Conservation (phyloP, 176 grass and related monocot genomes). For the Dactylis glomerata region DNA sequence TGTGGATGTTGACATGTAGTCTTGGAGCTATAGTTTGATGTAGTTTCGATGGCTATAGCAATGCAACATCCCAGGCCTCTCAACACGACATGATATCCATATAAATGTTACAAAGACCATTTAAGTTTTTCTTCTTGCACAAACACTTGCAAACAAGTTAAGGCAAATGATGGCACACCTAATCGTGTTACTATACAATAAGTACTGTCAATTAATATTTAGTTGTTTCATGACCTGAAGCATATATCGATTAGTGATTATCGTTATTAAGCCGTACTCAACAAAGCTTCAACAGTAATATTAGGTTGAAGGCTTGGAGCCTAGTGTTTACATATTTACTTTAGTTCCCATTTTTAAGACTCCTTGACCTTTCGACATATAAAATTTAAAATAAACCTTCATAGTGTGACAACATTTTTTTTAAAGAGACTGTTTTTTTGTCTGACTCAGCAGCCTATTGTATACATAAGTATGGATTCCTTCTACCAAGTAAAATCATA, state of each 20-base stretch:
- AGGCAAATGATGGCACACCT: no score
- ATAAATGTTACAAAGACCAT: no score
- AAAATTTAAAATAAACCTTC: not conserved
- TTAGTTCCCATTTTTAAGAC: not conserved
- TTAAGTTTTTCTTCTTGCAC: no score
- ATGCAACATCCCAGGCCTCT: no score
- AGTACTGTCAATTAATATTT: not conserved
- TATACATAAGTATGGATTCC: not conserved
- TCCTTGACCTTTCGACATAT: not conserved
- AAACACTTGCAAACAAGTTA: no score
- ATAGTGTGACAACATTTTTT: not conserved
- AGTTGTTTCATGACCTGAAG: not conserved
- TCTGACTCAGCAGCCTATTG: not conserved
- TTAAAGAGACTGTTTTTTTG: not conserved
- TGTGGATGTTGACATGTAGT: no score
- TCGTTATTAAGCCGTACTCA: not conserved
- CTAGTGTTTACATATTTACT: not conserved
- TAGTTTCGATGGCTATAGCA: no score
- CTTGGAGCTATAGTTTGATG: no score
- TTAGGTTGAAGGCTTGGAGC: not conserved
- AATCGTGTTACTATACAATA: no score
- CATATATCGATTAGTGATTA: not conserved
- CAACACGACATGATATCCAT: no score
- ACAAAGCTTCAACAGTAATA: not conserved
- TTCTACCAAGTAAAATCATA: not conserved